Evolutionary conservation across 257 asterid species (phyloP), one percentile per base, ranked within the genome.

Genomic region (Echium plantagineum): DNA sequence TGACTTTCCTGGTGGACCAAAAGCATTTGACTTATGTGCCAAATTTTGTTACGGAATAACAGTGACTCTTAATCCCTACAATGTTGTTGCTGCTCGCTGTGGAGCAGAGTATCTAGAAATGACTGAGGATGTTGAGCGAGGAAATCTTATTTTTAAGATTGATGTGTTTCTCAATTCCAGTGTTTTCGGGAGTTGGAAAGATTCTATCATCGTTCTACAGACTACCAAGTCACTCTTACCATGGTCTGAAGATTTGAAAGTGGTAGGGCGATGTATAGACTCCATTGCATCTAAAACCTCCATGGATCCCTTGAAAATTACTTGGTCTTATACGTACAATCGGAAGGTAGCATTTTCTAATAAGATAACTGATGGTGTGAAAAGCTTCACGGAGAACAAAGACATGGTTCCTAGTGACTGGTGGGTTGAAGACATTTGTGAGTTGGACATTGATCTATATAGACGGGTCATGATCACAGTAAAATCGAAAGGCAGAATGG

Each of bases 351-450:
- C 84, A 8, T 71, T 76, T 20, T 63, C 81, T 3, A 86, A 81
- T 51, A 74, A 77, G 71, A 75, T 71, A 28, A 78, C 74, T 20
- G 84, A 70, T 65, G 64, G 58, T 53, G 80, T 76, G 55, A 21
- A 66, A 21, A 81, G 72, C 64, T 69, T 76, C 31, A 71, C 81
- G 0, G 81, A 68, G 28, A 83, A 73, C 70, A 21, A 49, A n/a
- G 87, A 72, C n/a, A 58, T 74, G 0, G 83, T 83, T 65, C 89
- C 96, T 0, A 90, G 65, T 69, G 97, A 87, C 66, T 90, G 97
- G 97, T 90, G 97, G 97, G 66, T 81, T 15, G 96, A 90, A 75
- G 96, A 90, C 71, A 72, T 87, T 66, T 90, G 96, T 30, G 96
- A 87, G 32, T 60, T 90, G 69, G 96, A 90, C 59, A 79, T 87